Evolutionary conservation across 768 basidiomycete genomes (phyloP).

Genomic region (Xerocomellus amylosporus): DNA sequence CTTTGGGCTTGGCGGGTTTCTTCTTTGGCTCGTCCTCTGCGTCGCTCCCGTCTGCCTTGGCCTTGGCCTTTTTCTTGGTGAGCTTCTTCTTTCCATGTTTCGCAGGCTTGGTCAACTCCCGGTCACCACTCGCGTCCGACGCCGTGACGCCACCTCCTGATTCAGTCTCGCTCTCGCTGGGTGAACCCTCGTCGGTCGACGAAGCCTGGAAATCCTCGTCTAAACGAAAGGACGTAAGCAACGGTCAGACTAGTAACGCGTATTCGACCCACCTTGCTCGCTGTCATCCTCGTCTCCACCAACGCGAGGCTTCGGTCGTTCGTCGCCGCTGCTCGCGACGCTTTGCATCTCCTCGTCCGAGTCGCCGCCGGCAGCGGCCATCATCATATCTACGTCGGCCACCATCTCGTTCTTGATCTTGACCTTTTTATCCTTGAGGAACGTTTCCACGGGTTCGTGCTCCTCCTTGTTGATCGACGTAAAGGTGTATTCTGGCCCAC

Average conservation of each 20-base stretch:
- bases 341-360: constrained; percentile 86
- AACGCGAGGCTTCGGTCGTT: constrained; percentile 48
- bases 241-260: not conserved
- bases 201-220: constrained; percentile 92
- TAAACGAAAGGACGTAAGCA: constrained; percentile 27
- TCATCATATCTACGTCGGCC: constrained; percentile 76
- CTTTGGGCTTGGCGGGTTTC: constrained; percentile 44
- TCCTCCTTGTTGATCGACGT: constrained; percentile 96
- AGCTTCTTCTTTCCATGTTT: constrained; percentile 37
- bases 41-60: constrained; percentile 41
- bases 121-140: constrained; percentile 82
- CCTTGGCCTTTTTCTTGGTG: constrained; percentile 45
- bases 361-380: constrained; percentile 60
- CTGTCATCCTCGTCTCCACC: constrained; percentile 70
- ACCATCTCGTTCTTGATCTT: constrained; percentile 95
- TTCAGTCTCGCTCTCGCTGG: constrained; percentile 67
- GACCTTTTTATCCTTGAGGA: constrained; percentile 87
- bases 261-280: constrained; percentile 52
- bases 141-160: constrained; percentile 69
- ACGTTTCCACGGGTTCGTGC: constrained; percentile 79
- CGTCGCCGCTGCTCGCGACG: constrained; percentile 67
- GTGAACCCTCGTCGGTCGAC: constrained; percentile 84
- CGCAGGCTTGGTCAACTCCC: constrained; percentile 48
- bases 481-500: constrained; percentile 83
- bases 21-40: constrained; percentile 47